These are phyloP conservation scores for Yarrowia keelungensis DNA, from an alignment of 805 yeast genomes.

Conservation along the genomic window DNA sequence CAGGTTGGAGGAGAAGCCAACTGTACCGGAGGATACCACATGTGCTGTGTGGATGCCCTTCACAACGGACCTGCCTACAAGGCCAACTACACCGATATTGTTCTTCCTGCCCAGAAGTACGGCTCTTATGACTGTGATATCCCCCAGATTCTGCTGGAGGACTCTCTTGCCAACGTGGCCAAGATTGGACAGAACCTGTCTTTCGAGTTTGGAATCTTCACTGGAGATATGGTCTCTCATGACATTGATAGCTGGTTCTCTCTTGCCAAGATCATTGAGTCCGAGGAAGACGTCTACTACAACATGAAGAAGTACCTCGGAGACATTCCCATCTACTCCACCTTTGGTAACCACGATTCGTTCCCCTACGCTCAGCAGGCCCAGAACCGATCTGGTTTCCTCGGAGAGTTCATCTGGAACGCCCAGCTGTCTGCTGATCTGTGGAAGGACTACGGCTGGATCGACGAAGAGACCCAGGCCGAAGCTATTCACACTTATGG, in stretches of 20 bases:
- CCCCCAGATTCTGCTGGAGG: slow-evolving; percentile 67
- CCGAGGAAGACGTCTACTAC: slow-evolving; percentile 59
- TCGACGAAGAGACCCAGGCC: slow-evolving; percentile 46
- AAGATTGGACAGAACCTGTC: slow-evolving; percentile 50
- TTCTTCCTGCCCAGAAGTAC: slow-evolving; percentile 64
- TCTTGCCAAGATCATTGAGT: slow-evolving; percentile 57
- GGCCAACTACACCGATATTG: slow-evolving; percentile 42
- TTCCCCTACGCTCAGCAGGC: slow-evolving; percentile 77
- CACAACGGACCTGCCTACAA: slow-evolving; percentile 38
- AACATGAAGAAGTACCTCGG: slow-evolving; percentile 61
- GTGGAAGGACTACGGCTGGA: slow-evolving; percentile 59
- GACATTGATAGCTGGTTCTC: slow-evolving; percentile 56
- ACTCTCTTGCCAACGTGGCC: slow-evolving; percentile 58
- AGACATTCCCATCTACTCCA: slow-evolving; percentile 64
- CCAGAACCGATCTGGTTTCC: slow-evolving; percentile 57
- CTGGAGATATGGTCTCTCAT: slow-evolving; percentile 79
- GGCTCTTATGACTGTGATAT: slow-evolving; percentile 74
- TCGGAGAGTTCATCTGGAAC: slow-evolving; percentile 56
- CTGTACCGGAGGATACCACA: slow-evolving; percentile 53
- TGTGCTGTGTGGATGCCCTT: slow-evolving; percentile 62
- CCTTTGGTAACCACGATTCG: slow-evolving; percentile 74
- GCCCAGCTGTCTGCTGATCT: slow-evolving; percentile 57
- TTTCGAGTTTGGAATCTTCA: slow-evolving; percentile 69
- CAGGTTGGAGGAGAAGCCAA: slow-evolving; percentile 56
- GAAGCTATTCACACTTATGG: slow-evolving; percentile 56